These are phyloP conservation scores for Trichaptum fuscoviolaceum DNA, from an alignment of 768 basidiomycete species.

Conservation along the genomic window DNA sequence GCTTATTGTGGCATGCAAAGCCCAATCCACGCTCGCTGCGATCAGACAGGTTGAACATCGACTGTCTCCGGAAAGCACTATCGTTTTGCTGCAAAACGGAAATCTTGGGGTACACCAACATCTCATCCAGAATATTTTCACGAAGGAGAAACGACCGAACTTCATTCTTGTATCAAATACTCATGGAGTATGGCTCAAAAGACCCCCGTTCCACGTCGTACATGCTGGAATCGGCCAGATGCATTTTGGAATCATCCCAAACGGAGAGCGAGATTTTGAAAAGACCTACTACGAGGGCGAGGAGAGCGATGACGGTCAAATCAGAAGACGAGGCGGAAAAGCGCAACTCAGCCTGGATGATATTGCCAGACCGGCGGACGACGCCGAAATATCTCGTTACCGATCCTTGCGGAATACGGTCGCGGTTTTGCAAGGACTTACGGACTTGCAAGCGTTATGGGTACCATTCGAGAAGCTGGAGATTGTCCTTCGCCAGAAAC, in stretches of 20 bases:
- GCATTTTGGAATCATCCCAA: slow-evolving; percentile 76
- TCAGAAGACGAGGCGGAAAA: slow-evolving; percentile 17
- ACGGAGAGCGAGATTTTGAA: slow-evolving; percentile 62
- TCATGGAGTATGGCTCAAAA: slow-evolving; percentile 66
- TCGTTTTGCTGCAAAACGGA: slow-evolving; percentile 92
- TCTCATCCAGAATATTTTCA: slow-evolving; percentile 62
- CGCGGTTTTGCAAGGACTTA: slow-evolving; percentile 51
- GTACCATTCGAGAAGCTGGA: slow-evolving; percentile 62
- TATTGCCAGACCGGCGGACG: slow-evolving; percentile 34
- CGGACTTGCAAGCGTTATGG: slow-evolving; percentile 58
- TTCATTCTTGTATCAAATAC: slow-evolving; percentile 82
- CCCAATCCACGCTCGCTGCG: slow-evolving; percentile 54
- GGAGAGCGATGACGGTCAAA: background rate
- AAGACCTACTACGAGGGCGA: slow-evolving; percentile 34
- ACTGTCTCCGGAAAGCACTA: slow-evolving; percentile 62
- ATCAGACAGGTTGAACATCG: slow-evolving; percentile 57
- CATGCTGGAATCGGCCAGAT: slow-evolving; percentile 69
- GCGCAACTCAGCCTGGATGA: slow-evolving; percentile 42
- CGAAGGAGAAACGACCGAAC: slow-evolving; percentile 66
- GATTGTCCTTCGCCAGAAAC: slow-evolving; percentile 66
- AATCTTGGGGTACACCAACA: slow-evolving; percentile 82
- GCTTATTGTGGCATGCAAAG: slow-evolving; percentile 80
- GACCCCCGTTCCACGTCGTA: slow-evolving; percentile 44
- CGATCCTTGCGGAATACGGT: slow-evolving; percentile 63
- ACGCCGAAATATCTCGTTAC: slow-evolving; percentile 40